Conservation (phyloP, 805 yeast genomes). For the Kluyveromyces dobzhanskii region DNA sequence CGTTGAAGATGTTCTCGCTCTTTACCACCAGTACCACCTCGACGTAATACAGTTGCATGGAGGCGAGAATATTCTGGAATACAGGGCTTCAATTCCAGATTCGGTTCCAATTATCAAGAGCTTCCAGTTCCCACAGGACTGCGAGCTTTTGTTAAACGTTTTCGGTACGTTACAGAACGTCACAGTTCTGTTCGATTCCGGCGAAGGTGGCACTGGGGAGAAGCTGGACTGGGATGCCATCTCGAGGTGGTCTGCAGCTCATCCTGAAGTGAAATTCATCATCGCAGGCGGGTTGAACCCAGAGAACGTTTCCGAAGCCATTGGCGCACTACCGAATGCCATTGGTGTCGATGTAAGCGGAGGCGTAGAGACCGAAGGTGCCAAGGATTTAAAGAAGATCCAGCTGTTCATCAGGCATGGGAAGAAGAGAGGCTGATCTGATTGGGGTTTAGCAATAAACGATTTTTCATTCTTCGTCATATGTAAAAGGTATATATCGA, state of each 20-base stretch:
- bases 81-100: slow-evolving; percentile 22
- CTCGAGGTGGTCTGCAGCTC: slow-evolving; percentile 24
- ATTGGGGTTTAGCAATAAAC: too few relatives aligned
- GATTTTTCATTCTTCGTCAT: too few relatives aligned
- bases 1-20: slow-evolving; percentile 45
- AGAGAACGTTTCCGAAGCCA: slow-evolving; percentile 56
- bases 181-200: slow-evolving; percentile 72
- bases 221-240: slow-evolving; percentile 63
- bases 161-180: not conserved
- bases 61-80: slow-evolving; percentile 37
- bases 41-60: slow-evolving; percentile 92
- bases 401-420: slow-evolving; percentile 42
- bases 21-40: slow-evolving; percentile 36
- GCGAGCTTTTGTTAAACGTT: slow-evolving; percentile 19
- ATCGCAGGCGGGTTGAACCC: slow-evolving; percentile 89
- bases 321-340: slow-evolving; percentile 41
- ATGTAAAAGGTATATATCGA: too few relatives aligned
- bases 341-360: slow-evolving; percentile 92
- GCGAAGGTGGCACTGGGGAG: slow-evolving; percentile 86
- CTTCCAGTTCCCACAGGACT: slow-evolving; percentile 50
- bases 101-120: slow-evolving; percentile 64
- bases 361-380: slow-evolving; percentile 80
- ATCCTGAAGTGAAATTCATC: slow-evolving; percentile 38
- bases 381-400: slow-evolving; percentile 62
- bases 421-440: too few relatives aligned